Percentiles rank a stretch among this genome's conserved stretches.
phyloP scores from a whole-genome alignment of 805 yeast species.

The Schizosaccharomyces japonicus region DNA sequence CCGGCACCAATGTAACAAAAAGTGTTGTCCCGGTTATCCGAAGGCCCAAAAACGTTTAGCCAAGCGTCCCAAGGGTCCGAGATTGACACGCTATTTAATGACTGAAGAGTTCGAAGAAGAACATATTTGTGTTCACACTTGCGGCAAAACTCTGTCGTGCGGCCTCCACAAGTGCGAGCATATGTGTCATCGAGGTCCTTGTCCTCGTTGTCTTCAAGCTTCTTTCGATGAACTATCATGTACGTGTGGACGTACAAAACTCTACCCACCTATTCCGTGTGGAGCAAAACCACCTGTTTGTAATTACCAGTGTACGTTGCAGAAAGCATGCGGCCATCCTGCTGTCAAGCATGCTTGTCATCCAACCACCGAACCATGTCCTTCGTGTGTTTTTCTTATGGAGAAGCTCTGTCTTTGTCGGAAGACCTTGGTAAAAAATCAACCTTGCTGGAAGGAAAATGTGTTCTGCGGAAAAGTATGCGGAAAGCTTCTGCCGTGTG shows the following conservation, averaged over 20 bases:
- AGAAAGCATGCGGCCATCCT: constrained; percentile 15
- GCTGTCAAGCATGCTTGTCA: constrained; percentile 45
- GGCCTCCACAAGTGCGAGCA: constrained; percentile 14
- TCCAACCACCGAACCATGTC: constrained; percentile 37
- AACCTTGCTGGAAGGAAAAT: constrained; percentile 41
- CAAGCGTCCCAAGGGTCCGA: not conserved
- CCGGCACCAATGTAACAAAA: constrained; percentile 45
- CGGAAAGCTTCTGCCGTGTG: constrained; percentile 24
- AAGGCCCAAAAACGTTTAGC: constrained; percentile 26
- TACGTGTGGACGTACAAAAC: constrained; percentile 14
- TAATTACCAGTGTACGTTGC: constrained; percentile 11
- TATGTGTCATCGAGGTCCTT: constrained; percentile 16
- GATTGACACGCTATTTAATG: constrained; percentile 16
- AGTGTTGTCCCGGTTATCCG: constrained; percentile 50
- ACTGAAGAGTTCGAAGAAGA: constrained; percentile 14
- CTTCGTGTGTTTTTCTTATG: constrained; percentile 39
- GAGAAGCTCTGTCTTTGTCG: constrained; percentile 42
- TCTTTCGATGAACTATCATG: constrained; percentile 15
- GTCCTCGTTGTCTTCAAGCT: constrained; percentile 15
- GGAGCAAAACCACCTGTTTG: constrained; percentile 15
- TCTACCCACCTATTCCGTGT: constrained; percentile 16
- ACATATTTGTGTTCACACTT: constrained; percentile 13
- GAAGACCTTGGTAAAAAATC: constrained; percentile 28
- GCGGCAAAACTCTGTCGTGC: constrained; percentile 14
- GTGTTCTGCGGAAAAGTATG: constrained; percentile 54